Base-by-base conservation (phyloP, 768 basidiomycete genomes). In the Nidularia pulvinata region DNA sequence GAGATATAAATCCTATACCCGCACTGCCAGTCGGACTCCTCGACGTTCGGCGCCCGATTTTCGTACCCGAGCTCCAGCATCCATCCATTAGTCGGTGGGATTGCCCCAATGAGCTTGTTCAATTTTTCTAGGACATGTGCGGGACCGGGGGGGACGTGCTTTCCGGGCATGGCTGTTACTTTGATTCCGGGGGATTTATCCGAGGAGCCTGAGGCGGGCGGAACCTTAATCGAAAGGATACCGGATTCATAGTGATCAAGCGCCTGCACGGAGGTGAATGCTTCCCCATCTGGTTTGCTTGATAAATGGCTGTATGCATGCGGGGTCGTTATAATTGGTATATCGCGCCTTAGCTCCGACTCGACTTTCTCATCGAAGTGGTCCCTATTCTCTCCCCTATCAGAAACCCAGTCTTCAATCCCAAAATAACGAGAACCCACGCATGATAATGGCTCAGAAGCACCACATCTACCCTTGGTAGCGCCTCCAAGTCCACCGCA, bases 81-180 rank as follows among this genome's bases (percentile, higher is more conserved):
- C 53, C 53, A 54, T 32, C 53, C 53, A 34, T 54, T 54, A 5
- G 53, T 54, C 9, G 53, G 53, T 22, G 53, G 53, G 32, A 54
- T 47, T 14, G 48, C 34, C 9, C 53, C 48, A 4, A 54, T 19
- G 5, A 49, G 19, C 7, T 54, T 43, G 48, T 54, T 49, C 6
- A 45, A 22, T 5, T 36, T 34, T 22, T 25, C 33, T 9, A 54
- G 33, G 6, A 49, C 10, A 33, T 49, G 46, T 7, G 34, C 53
- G n/a, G 53, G 53, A 30, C 53, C 53, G n/a, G 53, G 53, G 4
- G 53, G 53, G 25, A 54, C 46, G 36, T 54, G 53, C 44, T 54
- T 54, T 19, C 53, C 53, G 19, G 53, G 53, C 48, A 54, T 54
- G 3, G 34, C 53, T 5, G 53, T 54, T 11, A 54, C 53, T 32